These are phyloP conservation scores for Saitozyma sp. DNA, from an alignment of 768 basidiomycete species.

Conservation along the genomic window DNA sequence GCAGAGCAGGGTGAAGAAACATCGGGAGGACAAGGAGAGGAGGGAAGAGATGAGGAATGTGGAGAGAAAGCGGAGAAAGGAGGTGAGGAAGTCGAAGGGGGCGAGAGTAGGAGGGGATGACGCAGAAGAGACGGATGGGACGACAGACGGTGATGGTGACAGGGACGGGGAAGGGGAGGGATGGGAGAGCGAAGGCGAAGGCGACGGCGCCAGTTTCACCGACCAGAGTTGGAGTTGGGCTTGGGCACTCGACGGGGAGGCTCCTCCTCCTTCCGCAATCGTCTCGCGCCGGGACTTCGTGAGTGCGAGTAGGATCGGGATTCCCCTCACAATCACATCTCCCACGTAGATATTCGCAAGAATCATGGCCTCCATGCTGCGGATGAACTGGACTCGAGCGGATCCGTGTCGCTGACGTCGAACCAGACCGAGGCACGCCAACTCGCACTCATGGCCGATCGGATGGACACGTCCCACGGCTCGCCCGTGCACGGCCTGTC, in stretches of 20 bases:
- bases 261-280: conserved; percentile 88
- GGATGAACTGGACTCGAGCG: not conserved
- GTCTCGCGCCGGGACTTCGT: conserved; percentile 81
- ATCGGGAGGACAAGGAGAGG: not conserved
- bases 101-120: conserved; percentile 7
- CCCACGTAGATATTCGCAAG: not conserved
- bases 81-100: not conserved
- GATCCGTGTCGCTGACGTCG: not conserved
- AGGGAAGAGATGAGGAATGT: conserved; percentile 7
- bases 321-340: not conserved
- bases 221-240: conserved; percentile 69
- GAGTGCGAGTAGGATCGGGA: no score
- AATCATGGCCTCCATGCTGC: not conserved
- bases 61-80: conserved; percentile 17
- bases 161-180: conserved; percentile 2
- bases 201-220: conserved; percentile 32
- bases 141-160: conserved; percentile 2
- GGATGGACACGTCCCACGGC: conserved; percentile 27
- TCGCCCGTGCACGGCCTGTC: conserved; percentile 38
- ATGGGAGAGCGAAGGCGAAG: conserved; percentile 13
- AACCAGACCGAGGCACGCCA: conserved; percentile 48
- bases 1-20: conserved; percentile 64
- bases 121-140: not conserved
- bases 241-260: conserved; percentile 81
- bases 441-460: conserved; percentile 50